Evolutionary conservation across 106 monocot species (phyloP), one percentile per base, ranked within the genome.

Genomic region (Gastrodia elata): DNA sequence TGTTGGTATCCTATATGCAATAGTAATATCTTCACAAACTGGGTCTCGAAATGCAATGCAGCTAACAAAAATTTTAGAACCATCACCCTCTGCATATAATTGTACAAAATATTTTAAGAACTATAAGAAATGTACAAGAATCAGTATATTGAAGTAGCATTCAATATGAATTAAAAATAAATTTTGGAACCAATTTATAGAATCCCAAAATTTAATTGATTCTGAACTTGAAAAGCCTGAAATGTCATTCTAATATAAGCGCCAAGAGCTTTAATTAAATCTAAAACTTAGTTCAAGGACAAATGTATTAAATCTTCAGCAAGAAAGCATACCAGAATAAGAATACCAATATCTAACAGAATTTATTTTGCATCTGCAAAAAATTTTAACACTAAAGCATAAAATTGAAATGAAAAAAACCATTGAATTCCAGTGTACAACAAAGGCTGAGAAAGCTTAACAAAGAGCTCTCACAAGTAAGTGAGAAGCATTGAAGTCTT

Each of bases 21-120:
- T 76, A 48, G 74, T 35, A 69, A 98, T 88, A 84, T 98, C 98
- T 73, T 93, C 88, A 80, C 91, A 98, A 64, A 98, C 83, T 64
- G 85, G 86, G 82, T 98, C 98, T 42, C 93, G 81, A 83, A 98
- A 98, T 64, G 98, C 88, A 83, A 98, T 91, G 76, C 98, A 98
- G 74, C 93, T 87, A 16, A 98, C 98, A 82, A 85, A 98, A 61
- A 93, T 93, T 80, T 98, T 98, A 20, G 93, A 91, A 30, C 98
- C 98, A 89, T 98, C 98, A 76, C 98, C 98, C 84, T 98, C 98
- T 98, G 85, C 87, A 85, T 42, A 42, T 40, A 79, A 77, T 61
- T 56, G 41, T 16, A 70, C 6, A 26, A 10, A 52, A 18, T 41
- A 41, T 35, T 40, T 69, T 6, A 69, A 38, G 41, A 71, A 44